Evolutionary conservation across 2,329 filamentous ascomycete genomes (phyloP), one percentile per base, ranked within the genome.

Genomic region (Pyrenophora seminiperda): DNA sequence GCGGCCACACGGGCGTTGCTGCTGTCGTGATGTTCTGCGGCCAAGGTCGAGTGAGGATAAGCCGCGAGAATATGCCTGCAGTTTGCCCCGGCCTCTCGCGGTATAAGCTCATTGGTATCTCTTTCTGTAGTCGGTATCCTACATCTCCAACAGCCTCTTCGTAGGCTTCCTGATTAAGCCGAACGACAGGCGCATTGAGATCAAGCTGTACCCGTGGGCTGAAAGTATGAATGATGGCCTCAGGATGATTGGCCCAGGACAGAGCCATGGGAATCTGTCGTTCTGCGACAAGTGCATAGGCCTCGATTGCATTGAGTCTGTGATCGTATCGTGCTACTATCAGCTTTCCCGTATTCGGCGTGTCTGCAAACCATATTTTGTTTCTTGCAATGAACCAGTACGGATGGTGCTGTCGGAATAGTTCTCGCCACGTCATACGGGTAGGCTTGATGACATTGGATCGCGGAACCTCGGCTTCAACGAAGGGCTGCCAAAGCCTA

Each of bases 291-390:
- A 97, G 76, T 13, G 87, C 83, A 67, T 92, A 91, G 3, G 84
- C 91, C 73, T 94, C 89, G 47, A 97, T 96, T 61, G 85, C 86
- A 13, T 87, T 88, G 34, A 83, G 79, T 3, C 82, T 75, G 37
- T 85, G 82, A 67, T 96, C 85, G 65, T 91, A 97, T 10, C 89
- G 85, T n/a, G 82, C 81, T 31, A 96, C 66, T 19, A 96, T 80
- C 33, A 96, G 73, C 67, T 88, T 88, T 0, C 92, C 92, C 1
- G 82, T 86, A 39, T 90, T 80, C 22, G 86, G 81, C 2, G 79
- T 81, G 71, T 96, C 90, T 51, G 85, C 83, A 66, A 96, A 93
- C 92, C 92, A 97, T 56, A 97, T 78, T 72, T 89, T 92, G 67
- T 89, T 79, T 42, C 83, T 84, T 0, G 89, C 80, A 1, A 97